A percentile compares a stretch with the other conserved stretches of the same genome.
Evolutionary conservation across 1,284 basidiomycete genomes (phyloP).

Genomic region (Boletus holoroseus): DNA sequence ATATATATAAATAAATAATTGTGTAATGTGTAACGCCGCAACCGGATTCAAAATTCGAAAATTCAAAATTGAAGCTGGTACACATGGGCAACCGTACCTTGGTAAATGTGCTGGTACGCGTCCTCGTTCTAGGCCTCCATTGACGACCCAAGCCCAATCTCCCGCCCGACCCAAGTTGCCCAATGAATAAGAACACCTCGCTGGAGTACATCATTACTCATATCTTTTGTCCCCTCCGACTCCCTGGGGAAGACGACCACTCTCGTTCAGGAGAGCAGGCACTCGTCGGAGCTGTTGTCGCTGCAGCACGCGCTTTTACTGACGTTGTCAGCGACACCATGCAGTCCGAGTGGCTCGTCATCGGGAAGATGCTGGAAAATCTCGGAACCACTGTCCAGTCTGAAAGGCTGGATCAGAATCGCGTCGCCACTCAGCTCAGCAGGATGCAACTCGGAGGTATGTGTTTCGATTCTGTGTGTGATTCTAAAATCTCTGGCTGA

Average conservation of each 20-base stretch:
- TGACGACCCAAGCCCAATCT: too few relatives aligned
- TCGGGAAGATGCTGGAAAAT: slow-evolving; percentile 8
- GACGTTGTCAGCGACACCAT: not conserved
- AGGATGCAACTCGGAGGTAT: slow-evolving; percentile 17
- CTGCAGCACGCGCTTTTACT: slow-evolving; percentile 5
- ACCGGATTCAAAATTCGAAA: too few relatives aligned
- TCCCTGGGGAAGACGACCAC: slow-evolving; percentile 20
- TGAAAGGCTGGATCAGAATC: not conserved
- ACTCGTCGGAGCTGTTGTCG: slow-evolving; percentile 2
- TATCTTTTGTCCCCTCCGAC: slow-evolving; percentile 22
- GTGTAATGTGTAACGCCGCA: too few relatives aligned
- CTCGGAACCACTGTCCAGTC: not conserved
- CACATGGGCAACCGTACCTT: too few relatives aligned
- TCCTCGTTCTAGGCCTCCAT: too few relatives aligned
- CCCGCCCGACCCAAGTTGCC: too few relatives aligned
- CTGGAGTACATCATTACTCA: slow-evolving; percentile 17
- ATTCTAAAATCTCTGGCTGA: not conserved
- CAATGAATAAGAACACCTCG: too few relatives aligned
- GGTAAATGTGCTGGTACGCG: too few relatives aligned
- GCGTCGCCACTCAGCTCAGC: slow-evolving; percentile 2
- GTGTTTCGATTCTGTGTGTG: not conserved
- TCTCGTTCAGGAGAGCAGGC: slow-evolving; percentile 6
- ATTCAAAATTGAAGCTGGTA: too few relatives aligned
- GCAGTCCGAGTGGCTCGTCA: slow-evolving; percentile 6
- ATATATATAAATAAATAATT: too few relatives aligned